These are phyloP conservation scores for Rhododendron vialii DNA, from an alignment of 148 eudicot species.

Conservation along the genomic window DNA sequence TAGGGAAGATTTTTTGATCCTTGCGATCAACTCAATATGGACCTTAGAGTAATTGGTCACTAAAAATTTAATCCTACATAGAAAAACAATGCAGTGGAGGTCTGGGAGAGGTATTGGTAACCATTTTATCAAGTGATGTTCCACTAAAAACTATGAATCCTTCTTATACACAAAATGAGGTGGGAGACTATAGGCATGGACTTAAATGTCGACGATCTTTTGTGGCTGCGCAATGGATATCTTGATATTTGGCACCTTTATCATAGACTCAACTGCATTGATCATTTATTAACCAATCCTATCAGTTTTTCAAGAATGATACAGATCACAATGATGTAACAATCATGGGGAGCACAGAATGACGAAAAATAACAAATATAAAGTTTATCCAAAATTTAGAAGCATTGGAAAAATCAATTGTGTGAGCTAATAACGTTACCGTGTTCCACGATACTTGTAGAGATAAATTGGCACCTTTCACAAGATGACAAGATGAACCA, in stretches of 20 bases:
- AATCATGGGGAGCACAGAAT: not conserved
- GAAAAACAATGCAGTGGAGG: not conserved
- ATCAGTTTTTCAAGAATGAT: not conserved
- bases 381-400: not conserved
- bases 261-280: not conserved
- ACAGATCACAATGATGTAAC: not conserved
- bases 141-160: not conserved
- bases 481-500: not conserved
- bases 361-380: not conserved
- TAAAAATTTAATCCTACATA: not conserved
- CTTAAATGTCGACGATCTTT: no score
- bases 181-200: no score
- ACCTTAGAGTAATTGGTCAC: no score
- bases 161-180: no score
- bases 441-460: not conserved
- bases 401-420: not conserved
- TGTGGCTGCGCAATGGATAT: not conserved
- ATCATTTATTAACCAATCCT: not conserved
- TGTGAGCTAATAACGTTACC: not conserved
- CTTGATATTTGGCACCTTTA: not conserved
- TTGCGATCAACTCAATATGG: no score
- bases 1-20: no score
- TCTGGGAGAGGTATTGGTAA: not conserved
- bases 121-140: not conserved
- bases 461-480: not conserved